Conservation (phyloP, 805 yeast genomes). For the Clavispora asparagi region DNA sequence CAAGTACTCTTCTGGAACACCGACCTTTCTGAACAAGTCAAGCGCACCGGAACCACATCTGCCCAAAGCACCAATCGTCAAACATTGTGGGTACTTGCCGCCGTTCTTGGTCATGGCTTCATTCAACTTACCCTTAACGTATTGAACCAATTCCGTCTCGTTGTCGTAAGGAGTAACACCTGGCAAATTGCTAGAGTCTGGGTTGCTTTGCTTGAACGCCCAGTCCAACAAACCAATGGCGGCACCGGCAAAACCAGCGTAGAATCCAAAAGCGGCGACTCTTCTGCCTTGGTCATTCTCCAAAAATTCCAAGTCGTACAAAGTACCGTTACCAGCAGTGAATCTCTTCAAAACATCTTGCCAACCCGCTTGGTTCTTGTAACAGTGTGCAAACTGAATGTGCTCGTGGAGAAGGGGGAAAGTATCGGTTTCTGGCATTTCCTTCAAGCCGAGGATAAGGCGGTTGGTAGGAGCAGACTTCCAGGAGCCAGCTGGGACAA, state of each 20-base stretch:
- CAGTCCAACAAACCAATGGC: conserved; percentile 93
- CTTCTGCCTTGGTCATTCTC: conserved; percentile 95
- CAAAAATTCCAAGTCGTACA: conserved; percentile 91
- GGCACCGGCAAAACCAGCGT: conserved; percentile 99
- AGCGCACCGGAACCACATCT: conserved; percentile 98
- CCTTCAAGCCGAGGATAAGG: conserved; percentile 89
- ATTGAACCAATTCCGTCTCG: conserved; percentile 68
- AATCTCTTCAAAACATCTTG: conserved; percentile 81
- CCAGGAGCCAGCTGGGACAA: conserved; percentile 96
- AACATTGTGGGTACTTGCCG: conserved; percentile 67
- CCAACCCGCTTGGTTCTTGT: conserved; percentile 98
- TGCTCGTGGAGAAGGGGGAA: conserved; percentile 96
- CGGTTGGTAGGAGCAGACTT: conserved; percentile 83
- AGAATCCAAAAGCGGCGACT: conserved; percentile 99
- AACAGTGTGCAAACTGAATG: conserved; percentile 98
- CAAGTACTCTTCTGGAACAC: conserved; percentile 81
- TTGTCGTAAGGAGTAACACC: conserved; percentile 79
- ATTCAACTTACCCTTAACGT: conserved; percentile 56
- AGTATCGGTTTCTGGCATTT: conserved; percentile 80
- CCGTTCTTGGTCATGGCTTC: conserved; percentile 54
- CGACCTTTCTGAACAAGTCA: conserved; percentile 73
- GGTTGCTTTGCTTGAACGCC: conserved; percentile 81
- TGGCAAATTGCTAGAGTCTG: conserved; percentile 64
- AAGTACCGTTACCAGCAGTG: conserved; percentile 84
- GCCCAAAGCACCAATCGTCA: conserved; percentile 96